phyloP scores from a whole-genome alignment of 495 filamentous ascomycete genomes.

The Talaromyces stipitatus region DNA sequence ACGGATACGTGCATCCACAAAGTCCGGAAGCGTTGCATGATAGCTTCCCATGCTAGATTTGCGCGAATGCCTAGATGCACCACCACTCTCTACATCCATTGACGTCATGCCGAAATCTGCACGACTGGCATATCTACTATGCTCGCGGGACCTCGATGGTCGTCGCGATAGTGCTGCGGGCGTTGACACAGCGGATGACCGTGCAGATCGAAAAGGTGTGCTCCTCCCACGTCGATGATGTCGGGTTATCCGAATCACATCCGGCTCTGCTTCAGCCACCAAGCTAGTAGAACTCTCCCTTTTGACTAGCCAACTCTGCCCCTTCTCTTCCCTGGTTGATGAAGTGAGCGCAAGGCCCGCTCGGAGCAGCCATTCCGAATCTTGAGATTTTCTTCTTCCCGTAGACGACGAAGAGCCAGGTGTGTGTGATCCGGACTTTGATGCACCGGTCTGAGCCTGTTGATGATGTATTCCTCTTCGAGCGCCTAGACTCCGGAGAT shows the following conservation, averaged over 20 bases:
- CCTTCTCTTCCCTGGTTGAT: conserved; percentile 66
- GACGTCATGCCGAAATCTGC: conserved; percentile 32
- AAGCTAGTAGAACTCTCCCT: conserved; percentile 66
- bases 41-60: conserved; percentile 10
- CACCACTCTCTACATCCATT: conserved; percentile 8
- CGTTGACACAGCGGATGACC: conserved; percentile 19
- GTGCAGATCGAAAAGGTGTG: conserved; percentile 23
- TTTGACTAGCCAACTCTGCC: conserved; percentile 69
- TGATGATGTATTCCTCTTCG: conserved; percentile 19
- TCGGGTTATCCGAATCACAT: conserved; percentile 16
- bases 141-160: conserved; percentile 24
- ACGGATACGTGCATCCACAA: conserved; percentile 37
- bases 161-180: conserved; percentile 24
- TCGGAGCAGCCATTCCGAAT: conserved; percentile 69
- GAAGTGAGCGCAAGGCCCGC: conserved; percentile 64
- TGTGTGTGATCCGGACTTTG: conserved; percentile 9
- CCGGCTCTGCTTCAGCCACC: conserved; percentile 36
- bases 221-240: conserved; percentile 13
- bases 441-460: conserved; percentile 6
- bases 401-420: no score
- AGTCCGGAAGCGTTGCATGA: conserved; percentile 25
- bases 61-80: not conserved
- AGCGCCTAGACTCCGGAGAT: conserved; percentile 21
- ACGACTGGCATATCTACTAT: conserved; percentile 27
- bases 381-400: conserved; percentile 14